A percentile compares a stretch with the other conserved stretches of the same genome.
phyloP scores from a whole-genome alignment of 371 early-diverging fungal genomes.

The Mucor racemosus region DNA sequence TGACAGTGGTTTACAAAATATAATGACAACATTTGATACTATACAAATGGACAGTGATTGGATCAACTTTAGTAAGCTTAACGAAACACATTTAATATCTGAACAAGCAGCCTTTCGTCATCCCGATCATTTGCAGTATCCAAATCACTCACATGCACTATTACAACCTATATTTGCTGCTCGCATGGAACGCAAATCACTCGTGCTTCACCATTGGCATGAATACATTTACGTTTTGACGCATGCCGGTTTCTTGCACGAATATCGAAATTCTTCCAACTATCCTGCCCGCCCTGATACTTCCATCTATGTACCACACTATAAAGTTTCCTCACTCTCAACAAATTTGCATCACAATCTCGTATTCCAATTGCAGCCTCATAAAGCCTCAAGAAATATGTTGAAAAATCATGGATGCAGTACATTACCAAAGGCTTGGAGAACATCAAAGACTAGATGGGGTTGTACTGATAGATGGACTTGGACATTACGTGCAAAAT shows the following conservation, averaged over 20 bases:
- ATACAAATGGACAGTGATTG: conserved; percentile 36
- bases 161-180: conserved; percentile 49
- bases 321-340: conserved; percentile 41
- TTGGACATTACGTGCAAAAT: conserved; percentile 45
- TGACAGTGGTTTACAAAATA: conserved; percentile 27
- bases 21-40: conserved; percentile 25
- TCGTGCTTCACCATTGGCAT: conserved; percentile 39
- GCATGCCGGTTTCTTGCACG: conserved; percentile 52
- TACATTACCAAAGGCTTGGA: conserved; percentile 20
- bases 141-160: conserved; percentile 43
- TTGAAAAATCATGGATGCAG: conserved; percentile 10
- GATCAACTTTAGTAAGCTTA: conserved; percentile 33
- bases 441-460: conserved; percentile 19
- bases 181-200: conserved; percentile 47
- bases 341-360: conserved; percentile 48
- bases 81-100: conserved; percentile 36
- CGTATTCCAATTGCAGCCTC: conserved; percentile 45
- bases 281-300: conserved; percentile 39
- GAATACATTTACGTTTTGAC: conserved; percentile 53
- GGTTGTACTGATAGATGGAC: conserved; percentile 18
- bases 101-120: conserved; percentile 42
- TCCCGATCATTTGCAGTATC: conserved; percentile 42
- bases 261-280: conserved; percentile 28
- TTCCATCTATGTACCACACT: conserved; percentile 43
- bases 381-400: conserved; percentile 19